Evolutionary conservation across 345 rosid genomes (phyloP).

Genomic region (Bruguiera sexangula): DNA sequence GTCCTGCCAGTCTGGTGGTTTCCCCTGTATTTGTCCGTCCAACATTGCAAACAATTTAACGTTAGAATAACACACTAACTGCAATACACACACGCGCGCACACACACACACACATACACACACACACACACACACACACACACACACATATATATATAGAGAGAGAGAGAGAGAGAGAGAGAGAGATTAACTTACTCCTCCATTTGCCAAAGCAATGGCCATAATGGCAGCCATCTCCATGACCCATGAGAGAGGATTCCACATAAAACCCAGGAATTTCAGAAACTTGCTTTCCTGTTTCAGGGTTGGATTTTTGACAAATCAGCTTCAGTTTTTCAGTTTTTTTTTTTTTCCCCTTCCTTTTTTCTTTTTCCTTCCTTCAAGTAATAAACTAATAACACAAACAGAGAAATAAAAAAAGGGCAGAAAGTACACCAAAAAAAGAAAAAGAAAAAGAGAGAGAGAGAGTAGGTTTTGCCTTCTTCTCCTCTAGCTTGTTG

Average conservation of each 20-base stretch:
- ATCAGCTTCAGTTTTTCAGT: not conserved
- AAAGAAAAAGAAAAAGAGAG: not conserved
- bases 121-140: not conserved
- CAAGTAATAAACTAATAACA: too few relatives aligned
- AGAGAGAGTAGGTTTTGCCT: slow-evolving; percentile 12
- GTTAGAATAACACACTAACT: not conserved
- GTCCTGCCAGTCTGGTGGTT: slow-evolving; percentile 92
- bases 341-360: too few relatives aligned
- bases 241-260: slow-evolving; percentile 95
- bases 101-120: too few relatives aligned
- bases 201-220: slow-evolving; percentile 82
- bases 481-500: slow-evolving; percentile 94
- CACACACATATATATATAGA: not conserved
- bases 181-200: slow-evolving; percentile 44
- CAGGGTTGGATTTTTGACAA: not conserved
- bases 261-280: slow-evolving; percentile 85
- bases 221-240: slow-evolving; percentile 88
- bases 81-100: not conserved
- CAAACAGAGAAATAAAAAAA: too few relatives aligned
- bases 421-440: not conserved
- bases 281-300: slow-evolving; percentile 65
- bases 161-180: not conserved
- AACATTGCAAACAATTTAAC: too few relatives aligned
- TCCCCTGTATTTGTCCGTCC: slow-evolving; percentile 42
- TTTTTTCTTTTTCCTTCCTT: too few relatives aligned